Evolutionary conservation across 2,329 filamentous ascomycete genomes (phyloP).

Genomic region (Septoria petroselini): DNA sequence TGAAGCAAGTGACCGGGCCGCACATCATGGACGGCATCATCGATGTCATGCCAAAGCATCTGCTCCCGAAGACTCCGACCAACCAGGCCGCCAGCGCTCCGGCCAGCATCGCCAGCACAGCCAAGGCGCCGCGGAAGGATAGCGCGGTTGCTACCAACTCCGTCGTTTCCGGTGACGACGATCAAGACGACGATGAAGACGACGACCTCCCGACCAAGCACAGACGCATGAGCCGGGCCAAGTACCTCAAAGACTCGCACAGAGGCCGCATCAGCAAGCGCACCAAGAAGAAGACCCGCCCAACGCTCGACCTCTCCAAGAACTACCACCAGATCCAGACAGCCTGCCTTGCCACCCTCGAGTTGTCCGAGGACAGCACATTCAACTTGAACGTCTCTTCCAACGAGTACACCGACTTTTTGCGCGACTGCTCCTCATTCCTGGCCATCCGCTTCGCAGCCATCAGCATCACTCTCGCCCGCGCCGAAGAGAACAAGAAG

Average conservation of each 20-base stretch:
- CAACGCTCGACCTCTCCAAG: conserved; percentile 1
- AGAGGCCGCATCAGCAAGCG: conserved; percentile 5
- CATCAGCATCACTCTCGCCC: conserved; percentile 4
- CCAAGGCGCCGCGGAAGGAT: not conserved
- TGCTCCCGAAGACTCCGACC: conserved; percentile 2
- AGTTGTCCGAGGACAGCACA: conserved; percentile 1
- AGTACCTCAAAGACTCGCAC: not conserved
- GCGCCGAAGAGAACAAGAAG: not conserved
- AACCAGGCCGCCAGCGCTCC: not conserved
- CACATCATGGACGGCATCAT: conserved; percentile 6
- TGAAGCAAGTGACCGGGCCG: not conserved
- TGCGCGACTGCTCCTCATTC: not conserved
- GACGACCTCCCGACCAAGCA: conserved; percentile 6
- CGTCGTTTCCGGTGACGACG: not conserved
- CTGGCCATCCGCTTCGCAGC: conserved; percentile 2
- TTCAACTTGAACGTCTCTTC: conserved; percentile 7
- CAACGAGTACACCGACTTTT: not conserved
- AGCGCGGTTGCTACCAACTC: not conserved
- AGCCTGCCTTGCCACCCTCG: not conserved
- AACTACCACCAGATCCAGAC: conserved; percentile 5
- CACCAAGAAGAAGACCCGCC: not conserved
- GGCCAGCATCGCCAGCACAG: not conserved
- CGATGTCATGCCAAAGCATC: conserved; percentile 1
- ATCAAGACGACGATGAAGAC: conserved; percentile 2
- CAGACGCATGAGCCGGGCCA: not conserved